Evolutionary conservation across 192 early-diverging fungal genomes (phyloP).

Genomic region (Coemansia guatemalensis): DNA sequence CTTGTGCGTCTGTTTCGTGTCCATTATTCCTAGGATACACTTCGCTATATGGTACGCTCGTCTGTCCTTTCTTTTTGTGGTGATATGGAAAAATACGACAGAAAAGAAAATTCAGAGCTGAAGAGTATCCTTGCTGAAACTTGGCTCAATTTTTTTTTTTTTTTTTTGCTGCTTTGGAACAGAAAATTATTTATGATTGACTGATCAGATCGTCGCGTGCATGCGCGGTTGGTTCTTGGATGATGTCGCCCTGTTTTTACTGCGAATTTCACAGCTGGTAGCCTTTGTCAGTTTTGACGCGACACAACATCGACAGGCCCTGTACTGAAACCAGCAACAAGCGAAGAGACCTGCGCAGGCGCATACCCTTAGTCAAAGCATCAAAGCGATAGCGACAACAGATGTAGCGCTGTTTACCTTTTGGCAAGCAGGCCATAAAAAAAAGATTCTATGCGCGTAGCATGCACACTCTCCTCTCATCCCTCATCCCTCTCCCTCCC

Average conservation of each 20-base stretch:
- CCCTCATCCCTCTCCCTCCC: background rate
- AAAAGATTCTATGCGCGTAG: background rate
- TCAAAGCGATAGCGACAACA: background rate
- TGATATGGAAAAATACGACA: background rate
- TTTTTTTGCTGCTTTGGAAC: background rate
- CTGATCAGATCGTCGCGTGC: background rate
- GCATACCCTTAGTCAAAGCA: too few species aligned
- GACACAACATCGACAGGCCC: background rate
- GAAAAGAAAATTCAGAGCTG: background rate
- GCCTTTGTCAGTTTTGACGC: background rate
- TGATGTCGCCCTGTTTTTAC: background rate
- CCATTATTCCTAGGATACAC: slow-evolving; percentile 38
- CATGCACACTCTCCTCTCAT: background rate
- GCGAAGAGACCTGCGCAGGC: background rate
- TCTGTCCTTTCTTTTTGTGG: too few species aligned
- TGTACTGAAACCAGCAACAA: background rate
- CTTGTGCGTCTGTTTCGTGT: slow-evolving; percentile 69
- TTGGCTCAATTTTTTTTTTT: background rate
- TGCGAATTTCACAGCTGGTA: too few species aligned
- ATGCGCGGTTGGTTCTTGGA: background rate
- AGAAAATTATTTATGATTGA: background rate
- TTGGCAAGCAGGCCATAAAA: background rate
- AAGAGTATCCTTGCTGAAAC: background rate
- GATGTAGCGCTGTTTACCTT: background rate
- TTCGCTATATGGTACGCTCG: background rate